phyloP scores from a whole-genome alignment of 2,329 filamentous ascomycete genomes.

The Arthroderma sp. region DNA sequence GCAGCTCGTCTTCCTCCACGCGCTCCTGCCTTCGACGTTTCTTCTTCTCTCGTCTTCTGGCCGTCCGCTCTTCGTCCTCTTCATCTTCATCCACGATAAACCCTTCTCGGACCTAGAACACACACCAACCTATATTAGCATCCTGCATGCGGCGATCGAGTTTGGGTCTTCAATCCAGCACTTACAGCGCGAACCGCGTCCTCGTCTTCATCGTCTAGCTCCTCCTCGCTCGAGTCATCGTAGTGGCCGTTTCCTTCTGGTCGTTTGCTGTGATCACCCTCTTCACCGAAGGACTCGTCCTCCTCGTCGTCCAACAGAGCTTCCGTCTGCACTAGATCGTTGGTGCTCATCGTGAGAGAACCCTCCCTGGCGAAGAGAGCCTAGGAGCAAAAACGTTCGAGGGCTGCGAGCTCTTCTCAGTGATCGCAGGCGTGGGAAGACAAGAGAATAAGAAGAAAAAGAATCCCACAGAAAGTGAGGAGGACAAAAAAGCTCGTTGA shows the following conservation, averaged over 20 bases:
- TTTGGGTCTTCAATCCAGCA: no score
- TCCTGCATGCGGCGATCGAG: background rate
- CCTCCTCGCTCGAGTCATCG: slow-evolving; percentile 83
- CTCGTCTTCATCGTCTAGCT: slow-evolving; percentile 83
- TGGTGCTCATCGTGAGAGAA: slow-evolving; percentile 40
- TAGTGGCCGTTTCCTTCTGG: slow-evolving; percentile 38
- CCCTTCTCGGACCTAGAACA: slow-evolving; percentile 65
- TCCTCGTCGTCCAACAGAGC: slow-evolving; percentile 78
- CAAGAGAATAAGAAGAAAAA: background rate
- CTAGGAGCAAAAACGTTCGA: no score
- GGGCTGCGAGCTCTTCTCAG: no score
- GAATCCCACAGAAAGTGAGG: no score
- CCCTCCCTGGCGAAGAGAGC: background rate
- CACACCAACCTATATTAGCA: background rate
- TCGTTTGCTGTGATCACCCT: slow-evolving; percentile 46
- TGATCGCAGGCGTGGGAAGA: background rate
- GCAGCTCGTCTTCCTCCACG: slow-evolving; percentile 66
- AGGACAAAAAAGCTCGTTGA: no score
- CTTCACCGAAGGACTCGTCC: slow-evolving; percentile 71
- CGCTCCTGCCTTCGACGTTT: slow-evolving; percentile 68
- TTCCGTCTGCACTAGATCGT: slow-evolving; percentile 67
- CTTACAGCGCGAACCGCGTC: slow-evolving; percentile 66
- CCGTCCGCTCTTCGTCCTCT: slow-evolving; percentile 57
- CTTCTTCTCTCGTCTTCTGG: slow-evolving; percentile 52
- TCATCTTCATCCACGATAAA: slow-evolving; percentile 94